Conservation (phyloP, 225 moss, liverwort and hornwort genomes). For the Bryum argenteum region DNA sequence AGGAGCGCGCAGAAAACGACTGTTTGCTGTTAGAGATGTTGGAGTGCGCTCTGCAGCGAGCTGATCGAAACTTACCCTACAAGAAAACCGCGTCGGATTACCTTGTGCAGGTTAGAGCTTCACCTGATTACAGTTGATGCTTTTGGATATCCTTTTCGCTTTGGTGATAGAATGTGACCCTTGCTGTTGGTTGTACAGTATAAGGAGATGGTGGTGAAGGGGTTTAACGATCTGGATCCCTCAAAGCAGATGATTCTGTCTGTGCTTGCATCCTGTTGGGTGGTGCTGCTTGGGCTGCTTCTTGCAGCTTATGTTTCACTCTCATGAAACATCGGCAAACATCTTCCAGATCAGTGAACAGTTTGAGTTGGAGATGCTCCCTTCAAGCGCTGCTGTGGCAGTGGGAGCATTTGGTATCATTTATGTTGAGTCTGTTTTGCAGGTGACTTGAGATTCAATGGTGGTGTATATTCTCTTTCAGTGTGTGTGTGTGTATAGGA, state of each 20-base stretch:
- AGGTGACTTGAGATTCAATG: too few relatives aligned
- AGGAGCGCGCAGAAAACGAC: slow-evolving; percentile 36
- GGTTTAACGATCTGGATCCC: slow-evolving; percentile 47
- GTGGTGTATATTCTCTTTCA: too few relatives aligned
- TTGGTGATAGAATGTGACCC: too few relatives aligned
- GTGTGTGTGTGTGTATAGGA: too few relatives aligned
- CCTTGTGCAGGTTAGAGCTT: slow-evolving; percentile 33
- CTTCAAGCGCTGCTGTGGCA: too few relatives aligned
- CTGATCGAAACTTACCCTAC: slow-evolving; percentile 58
- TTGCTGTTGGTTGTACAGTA: slow-evolving; percentile 18
- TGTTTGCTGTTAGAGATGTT: slow-evolving; percentile 54
- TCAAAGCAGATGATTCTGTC: slow-evolving; percentile 43
- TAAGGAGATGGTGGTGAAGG: slow-evolving; percentile 39
- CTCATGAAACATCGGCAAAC: slow-evolving; percentile 18
- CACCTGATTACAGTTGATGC: background rate
- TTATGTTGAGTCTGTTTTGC: too few relatives aligned
- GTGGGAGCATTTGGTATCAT: too few relatives aligned
- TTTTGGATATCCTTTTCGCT: too few relatives aligned
- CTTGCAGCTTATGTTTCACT: slow-evolving; percentile 37
- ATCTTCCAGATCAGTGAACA: too few relatives aligned
- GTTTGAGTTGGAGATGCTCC: too few relatives aligned
- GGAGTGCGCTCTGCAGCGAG: slow-evolving; percentile 59
- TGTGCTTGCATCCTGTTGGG: slow-evolving; percentile 45
- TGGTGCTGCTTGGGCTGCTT: slow-evolving; percentile 45
- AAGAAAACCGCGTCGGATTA: slow-evolving; percentile 36